Base-by-base conservation (phyloP, 306 rosid genomes). In the Fagus crenata region DNA sequence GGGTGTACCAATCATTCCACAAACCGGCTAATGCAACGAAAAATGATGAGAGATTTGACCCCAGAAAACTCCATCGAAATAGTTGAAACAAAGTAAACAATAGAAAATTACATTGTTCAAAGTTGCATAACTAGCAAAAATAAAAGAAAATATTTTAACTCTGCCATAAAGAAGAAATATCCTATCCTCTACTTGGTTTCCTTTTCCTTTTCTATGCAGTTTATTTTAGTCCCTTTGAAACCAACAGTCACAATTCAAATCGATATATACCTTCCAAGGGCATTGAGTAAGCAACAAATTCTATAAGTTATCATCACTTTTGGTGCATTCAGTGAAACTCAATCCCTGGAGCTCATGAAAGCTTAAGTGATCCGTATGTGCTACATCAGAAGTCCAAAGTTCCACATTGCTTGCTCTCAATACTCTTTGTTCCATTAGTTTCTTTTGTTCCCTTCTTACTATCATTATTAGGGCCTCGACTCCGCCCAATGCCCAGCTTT, bases 401-500 rank as follows among this genome's bases (percentile, higher is more conserved):
- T 68, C 96, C 97, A 80, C 89, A 92, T 71, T 88, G 97, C 81
- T 92, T 92, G 87, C 89, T 90, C 81, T 89, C 96, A 5, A 90
- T 84, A 86, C 89, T 87, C 84, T 77, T 89, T 31, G 71, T 53
- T 61, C 77, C 90, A 13, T 72, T 69, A 42, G 56, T 86, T 80
- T 81, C 84, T 51, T 81, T 88, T 17, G 53, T 63, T 32, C 86
- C 92, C 56, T 79, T 81, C 81, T 80, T 80, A 15, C 31, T 39
- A 46, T 78, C 91, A 71, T 79, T 70, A 11, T 40, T 69, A 37
- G 73, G 51, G 54, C 83, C 92, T 18, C 85, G 88, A 86, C 77
- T 88, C 76, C 96, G 90, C 13, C 97, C 96, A 78, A 95, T 90
- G 67, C 99, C 97, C 49, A 92, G 81, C 88, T 95, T 95, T 11